Base-by-base conservation (phyloP, 2,329 filamentous ascomycete species). In the Fusarium sp. region DNA sequence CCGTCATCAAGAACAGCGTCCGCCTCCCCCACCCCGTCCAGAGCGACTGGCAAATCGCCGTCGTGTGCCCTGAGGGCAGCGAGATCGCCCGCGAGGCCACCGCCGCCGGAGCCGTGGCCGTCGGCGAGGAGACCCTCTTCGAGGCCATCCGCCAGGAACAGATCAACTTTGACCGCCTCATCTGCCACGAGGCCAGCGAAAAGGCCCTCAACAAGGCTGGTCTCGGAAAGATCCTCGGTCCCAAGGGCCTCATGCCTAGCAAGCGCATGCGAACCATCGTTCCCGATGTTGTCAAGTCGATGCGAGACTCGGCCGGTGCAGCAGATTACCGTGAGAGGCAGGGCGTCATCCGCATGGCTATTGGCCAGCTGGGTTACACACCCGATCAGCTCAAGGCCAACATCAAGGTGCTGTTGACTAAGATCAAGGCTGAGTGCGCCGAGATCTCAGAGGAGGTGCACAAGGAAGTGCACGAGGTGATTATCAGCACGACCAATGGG, bases 241-340 rank as follows among this genome's bases (percentile, higher is more conserved):
- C 96, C 49, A 90, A 88, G 80, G 94, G 94, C 3, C 81, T 99
- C 76, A 98, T 99, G 96, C 96, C 96, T 6, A 96, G 88, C 78
- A 82, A 87, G 65, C 97, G 97, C 84, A 89, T 89, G 67, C 93
- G 93, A 70, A 98, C 96, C 0, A 91, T 99, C 61, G 93, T 97
- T 23, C 90, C 87, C 76, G 91, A 97, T 77, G 87, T 97, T 14
- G 86, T 86, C 58, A 80, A 84, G n/a, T 86, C 89, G 33, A 91
- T 99, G 75, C 88, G 87, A 74, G 92, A 95, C 71, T 89, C 97
- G 80, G 89, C 93, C 13, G 93, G 95, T 67, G 93, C 90, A 58
- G 92, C 90, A 58, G 89, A 94, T 73, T 99, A 97, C 82, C 89
- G 93, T 77, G 96, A 99, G 83, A 87, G 91, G 72, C 81, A 90